phyloP scores from a whole-genome alignment of 441 rosid species.

The Gossypium gossypioides region DNA sequence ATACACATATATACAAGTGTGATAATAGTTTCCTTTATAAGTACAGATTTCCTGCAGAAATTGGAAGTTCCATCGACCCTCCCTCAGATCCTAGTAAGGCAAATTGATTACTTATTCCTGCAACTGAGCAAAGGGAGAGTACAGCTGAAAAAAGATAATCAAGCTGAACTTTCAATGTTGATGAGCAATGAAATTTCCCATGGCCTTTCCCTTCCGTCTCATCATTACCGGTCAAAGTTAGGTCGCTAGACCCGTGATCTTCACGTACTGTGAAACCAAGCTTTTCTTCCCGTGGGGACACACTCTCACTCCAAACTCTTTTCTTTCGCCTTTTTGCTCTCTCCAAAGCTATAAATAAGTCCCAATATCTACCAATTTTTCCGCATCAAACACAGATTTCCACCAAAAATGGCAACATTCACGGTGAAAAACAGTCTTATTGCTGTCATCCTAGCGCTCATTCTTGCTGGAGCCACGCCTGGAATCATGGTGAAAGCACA shows the following conservation, averaged over 20 bases:
- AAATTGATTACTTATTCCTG: not conserved
- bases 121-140: not conserved
- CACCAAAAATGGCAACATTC: not conserved
- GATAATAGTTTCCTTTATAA: not conserved
- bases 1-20: not conserved
- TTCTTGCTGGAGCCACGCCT: not conserved
- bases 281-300: not conserved
- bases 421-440: not conserved
- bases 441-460: not conserved
- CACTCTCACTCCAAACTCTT: not conserved
- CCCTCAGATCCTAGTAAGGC: not conserved
- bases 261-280: not conserved
- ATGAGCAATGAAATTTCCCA: not conserved
- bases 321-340: not conserved
- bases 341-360: not conserved
- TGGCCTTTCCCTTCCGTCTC: not conserved
- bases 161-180: not conserved
- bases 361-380: not conserved
- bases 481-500: constrained; percentile 1
- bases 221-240: not conserved
- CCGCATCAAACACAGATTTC: not conserved
- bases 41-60: not conserved
- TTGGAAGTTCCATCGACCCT: not conserved
- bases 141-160: not conserved
- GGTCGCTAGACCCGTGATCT: not conserved